These are phyloP conservation scores for Gastroboletus turbinatus DNA, from an alignment of 1,284 basidiomycete genomes.

Conservation along the genomic window DNA sequence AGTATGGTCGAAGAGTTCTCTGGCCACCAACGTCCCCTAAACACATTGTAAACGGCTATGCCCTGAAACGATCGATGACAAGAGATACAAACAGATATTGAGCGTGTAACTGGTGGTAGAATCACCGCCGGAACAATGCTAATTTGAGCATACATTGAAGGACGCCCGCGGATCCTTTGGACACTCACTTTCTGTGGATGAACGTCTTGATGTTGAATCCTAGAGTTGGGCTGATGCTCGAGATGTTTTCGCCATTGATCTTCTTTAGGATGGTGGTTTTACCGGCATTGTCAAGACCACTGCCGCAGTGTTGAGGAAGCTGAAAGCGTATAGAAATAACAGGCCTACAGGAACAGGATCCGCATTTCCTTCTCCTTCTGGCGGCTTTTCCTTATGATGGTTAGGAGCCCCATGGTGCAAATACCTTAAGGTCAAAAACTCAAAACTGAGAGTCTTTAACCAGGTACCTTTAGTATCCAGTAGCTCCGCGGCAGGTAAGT, in stretches of 20 bases:
- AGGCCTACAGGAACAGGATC: slow-evolving; percentile 85
- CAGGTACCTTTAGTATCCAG: background rate
- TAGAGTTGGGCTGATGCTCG: slow-evolving; percentile 87
- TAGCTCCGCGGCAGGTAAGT: slow-evolving; percentile 16
- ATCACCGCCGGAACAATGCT: slow-evolving; percentile 21
- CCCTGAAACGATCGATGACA: slow-evolving; percentile 9
- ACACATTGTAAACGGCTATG: slow-evolving; percentile 6
- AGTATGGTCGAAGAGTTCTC: slow-evolving; percentile 92
- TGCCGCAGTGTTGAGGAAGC: slow-evolving; percentile 36
- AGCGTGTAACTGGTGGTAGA: slow-evolving; percentile 72
- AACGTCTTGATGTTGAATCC: slow-evolving; percentile 99
- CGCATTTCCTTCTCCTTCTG: slow-evolving; percentile 96
- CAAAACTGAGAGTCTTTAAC: too few relatives aligned
- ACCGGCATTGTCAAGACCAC: slow-evolving; percentile 98
- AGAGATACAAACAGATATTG: slow-evolving; percentile 77
- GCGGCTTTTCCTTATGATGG: slow-evolving; percentile 96
- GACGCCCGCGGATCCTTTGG: slow-evolving; percentile 17
- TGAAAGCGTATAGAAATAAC: slow-evolving; percentile 5
- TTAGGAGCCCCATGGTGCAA: slow-evolving; percentile 80
- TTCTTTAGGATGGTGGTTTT: slow-evolving; percentile 98
- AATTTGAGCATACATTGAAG: slow-evolving; percentile 23
- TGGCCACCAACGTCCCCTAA: slow-evolving; percentile 99
- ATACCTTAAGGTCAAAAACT: too few relatives aligned
- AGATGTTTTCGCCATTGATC: slow-evolving; percentile 88
- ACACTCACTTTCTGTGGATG: slow-evolving; percentile 78